Evolutionary conservation across 2,329 filamentous ascomycete genomes (phyloP), one percentile per base, ranked within the genome.

Genomic region (Amauroascus verrucosus): DNA sequence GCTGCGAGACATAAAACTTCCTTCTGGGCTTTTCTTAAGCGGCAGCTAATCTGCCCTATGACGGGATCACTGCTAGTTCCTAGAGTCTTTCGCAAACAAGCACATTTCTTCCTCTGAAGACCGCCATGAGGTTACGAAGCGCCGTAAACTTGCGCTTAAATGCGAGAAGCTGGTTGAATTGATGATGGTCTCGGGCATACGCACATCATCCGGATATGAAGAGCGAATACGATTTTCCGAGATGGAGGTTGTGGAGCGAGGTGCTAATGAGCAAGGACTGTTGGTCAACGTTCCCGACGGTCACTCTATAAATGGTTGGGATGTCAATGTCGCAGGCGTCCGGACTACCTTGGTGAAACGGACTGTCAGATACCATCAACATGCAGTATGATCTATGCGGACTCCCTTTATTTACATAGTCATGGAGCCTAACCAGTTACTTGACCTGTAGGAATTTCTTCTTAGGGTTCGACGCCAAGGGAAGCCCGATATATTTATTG

Each of bases 171-270:
- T 98, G 54, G 88, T 98, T 9, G 93, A 98, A 75, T 77, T 98
- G 57, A 98, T 98, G 93, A 96, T 98, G 89, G 93, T 98, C 7
- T 97, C 91, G 6, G 93, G 93, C 35, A 85, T 98, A 54, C 88
- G 87, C 32, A 98, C 93, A 0, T 89, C 93, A 3, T 96, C 90
- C 3, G 93, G 93, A 1, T 98, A 97, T 67, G 93, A 98, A 70
- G 93, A 98, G 74, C 82, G 93, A 54, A 96, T 98, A 65, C 82
- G 89, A 48, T 98, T 98, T 67, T 88, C 89, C 1, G 93, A 98
- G 71, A 85, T 98, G 72, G 93, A 98, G 65, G 89, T 97, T 22
- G 88, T 98, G 26, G 93, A 98, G 65, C 82, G 88, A 58, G 86
- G 88, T 52, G 90, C 93, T 41, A 94, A 95, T 64, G 90, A 96